A percentile compares a stretch with the other conserved stretches of the same genome.
These are phyloP conservation scores for Coffea humblotiana DNA, from an alignment of 305 asterid genomes.

Conservation along the genomic window DNA sequence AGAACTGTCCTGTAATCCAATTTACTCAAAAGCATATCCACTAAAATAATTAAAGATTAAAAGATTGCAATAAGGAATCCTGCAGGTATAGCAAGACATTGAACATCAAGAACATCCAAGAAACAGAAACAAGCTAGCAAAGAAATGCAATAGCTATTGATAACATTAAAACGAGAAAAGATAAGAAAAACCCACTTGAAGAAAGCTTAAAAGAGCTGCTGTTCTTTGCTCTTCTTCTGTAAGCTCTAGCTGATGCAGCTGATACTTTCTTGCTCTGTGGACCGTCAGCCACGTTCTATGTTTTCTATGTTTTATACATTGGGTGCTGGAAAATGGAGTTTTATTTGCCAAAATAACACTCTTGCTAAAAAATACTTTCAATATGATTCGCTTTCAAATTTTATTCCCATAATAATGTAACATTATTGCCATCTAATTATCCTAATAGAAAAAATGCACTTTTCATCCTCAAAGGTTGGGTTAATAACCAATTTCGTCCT, in stretches of 20 bases:
- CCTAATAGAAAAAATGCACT: no score
- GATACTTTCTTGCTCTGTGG: constrained; percentile 26
- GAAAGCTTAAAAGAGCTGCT: constrained; percentile 19
- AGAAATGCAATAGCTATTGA: background rate
- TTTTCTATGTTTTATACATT: background rate
- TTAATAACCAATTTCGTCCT: no score
- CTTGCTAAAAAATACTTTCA: no score
- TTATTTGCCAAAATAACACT: no score
- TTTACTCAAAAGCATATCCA: no score
- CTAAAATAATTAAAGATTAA: background rate
- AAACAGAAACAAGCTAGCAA: background rate
- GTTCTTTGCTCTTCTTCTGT: constrained; percentile 36
- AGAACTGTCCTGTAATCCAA: no score
- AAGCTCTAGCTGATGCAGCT: constrained; percentile 48
- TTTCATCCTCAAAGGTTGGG: no score
- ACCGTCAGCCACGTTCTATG: background rate
- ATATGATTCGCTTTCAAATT: no score
- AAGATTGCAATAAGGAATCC: background rate
- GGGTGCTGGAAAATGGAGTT: background rate
- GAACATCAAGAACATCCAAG: background rate
- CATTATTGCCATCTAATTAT: no score
- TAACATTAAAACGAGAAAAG: background rate
- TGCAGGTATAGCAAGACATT: background rate
- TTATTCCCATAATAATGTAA: no score
- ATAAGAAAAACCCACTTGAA: constrained; percentile 31